Evolutionary conservation across 2,329 filamentous ascomycete species (phyloP).

Genomic region (Penicillium concentricum): DNA sequence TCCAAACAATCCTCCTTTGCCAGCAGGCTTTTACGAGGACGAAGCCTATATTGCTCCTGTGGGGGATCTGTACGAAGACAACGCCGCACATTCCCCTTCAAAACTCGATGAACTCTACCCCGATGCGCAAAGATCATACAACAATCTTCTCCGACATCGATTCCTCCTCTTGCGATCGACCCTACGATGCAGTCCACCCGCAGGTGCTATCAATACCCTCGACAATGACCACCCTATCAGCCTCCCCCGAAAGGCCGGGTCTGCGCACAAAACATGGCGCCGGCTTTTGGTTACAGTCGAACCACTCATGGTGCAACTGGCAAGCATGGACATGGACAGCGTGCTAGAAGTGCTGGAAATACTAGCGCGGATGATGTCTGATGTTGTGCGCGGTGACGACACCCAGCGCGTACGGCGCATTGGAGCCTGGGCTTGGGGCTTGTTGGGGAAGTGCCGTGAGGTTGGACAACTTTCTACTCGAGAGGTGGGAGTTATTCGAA

Average conservation of each 20-base stretch:
- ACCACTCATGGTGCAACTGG: constrained; percentile 52
- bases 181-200: constrained; percentile 58
- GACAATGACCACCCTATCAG: constrained; percentile 52
- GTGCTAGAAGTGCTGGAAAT: constrained; percentile 65
- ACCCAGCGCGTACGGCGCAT: constrained; percentile 62
- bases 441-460: constrained; percentile 73
- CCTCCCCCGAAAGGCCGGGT: constrained; percentile 55
- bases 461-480: constrained; percentile 71
- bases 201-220: constrained; percentile 54
- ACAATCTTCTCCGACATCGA: constrained; percentile 61
- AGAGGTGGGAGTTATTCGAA: constrained; percentile 73
- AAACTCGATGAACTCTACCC: constrained; percentile 29
- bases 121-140: constrained; percentile 66
- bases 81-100: constrained; percentile 25
- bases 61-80: constrained; percentile 44
- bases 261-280: constrained; percentile 58
- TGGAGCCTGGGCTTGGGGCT: constrained; percentile 81
- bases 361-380: constrained; percentile 58
- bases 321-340: constrained; percentile 58
- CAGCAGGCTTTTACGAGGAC: constrained; percentile 68
- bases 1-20: constrained; percentile 52
- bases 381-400: constrained; percentile 62
- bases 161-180: constrained; percentile 65
- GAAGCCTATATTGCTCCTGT: constrained; percentile 73
- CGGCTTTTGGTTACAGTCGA: constrained; percentile 38